phyloP scores from a whole-genome alignment of 2,329 filamentous ascomycete species.

The Cladophialophora yegresii region DNA sequence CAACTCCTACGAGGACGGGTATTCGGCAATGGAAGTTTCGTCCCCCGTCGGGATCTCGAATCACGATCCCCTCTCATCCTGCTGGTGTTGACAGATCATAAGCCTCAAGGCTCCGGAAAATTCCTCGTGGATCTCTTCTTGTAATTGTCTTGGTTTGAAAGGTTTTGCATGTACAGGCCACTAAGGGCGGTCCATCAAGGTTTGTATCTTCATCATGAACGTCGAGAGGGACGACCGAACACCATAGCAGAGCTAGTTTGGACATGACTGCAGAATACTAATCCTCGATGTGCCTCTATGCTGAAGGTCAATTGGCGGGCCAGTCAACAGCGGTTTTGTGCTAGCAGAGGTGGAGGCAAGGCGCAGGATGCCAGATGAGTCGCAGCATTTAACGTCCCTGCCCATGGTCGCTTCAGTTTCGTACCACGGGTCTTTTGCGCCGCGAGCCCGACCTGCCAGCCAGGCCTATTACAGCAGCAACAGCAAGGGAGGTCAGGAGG shows the following conservation, averaged over 20 bases:
- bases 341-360: not conserved
- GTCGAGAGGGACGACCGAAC: not conserved
- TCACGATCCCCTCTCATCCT: not conserved
- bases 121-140: not conserved
- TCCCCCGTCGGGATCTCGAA: not conserved
- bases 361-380: not conserved
- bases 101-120: not conserved
- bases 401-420: not conserved
- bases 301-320: not conserved
- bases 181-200: not conserved
- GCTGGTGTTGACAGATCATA: not conserved
- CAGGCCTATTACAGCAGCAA: not conserved
- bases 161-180: not conserved
- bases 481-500: not conserved
- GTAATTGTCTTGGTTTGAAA: not conserved
- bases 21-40: not conserved
- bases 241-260: not conserved
- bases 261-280: not conserved
- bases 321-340: not conserved
- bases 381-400: not conserved
- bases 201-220: not conserved
- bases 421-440: not conserved
- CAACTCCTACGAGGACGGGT: not conserved
- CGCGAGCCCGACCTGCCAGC: not conserved
- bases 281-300: not conserved